A percentile compares a stretch with the other conserved stretches of the same genome.
Conservation (phyloP, 306 rosid genomes). For the Carpinus viminea region DNA sequence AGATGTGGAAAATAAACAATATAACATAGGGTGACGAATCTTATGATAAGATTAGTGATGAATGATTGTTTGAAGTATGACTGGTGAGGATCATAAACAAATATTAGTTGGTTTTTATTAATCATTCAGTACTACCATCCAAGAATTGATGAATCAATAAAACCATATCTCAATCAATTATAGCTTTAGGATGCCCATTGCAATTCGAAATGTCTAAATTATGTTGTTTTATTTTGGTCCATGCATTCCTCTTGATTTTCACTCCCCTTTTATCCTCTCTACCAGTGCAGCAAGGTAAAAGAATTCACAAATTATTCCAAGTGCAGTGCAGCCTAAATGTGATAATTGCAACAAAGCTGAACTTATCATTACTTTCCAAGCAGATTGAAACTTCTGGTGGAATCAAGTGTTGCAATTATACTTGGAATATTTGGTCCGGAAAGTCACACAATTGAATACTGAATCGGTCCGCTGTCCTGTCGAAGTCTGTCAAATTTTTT, state of each 20-base stretch:
- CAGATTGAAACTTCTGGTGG: neutral
- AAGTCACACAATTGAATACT: neutral
- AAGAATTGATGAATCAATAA: too few relatives aligned
- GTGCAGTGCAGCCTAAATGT: neutral
- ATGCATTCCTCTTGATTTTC: neutral
- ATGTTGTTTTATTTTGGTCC: neutral
- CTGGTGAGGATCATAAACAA: neutral
- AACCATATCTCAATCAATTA: neutral
- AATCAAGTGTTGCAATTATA: neutral
- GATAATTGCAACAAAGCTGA: neutral
- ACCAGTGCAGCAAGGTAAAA: neutral
- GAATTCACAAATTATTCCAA: constrained; percentile 3
- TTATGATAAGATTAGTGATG: neutral
- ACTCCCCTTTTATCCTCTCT: neutral
- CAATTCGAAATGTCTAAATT: neutral
- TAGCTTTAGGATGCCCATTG: neutral
- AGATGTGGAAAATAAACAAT: constrained; percentile 10
- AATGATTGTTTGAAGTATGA: neutral
- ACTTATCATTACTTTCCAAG: neutral
- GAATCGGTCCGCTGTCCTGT: neutral
- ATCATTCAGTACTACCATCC: too few relatives aligned
- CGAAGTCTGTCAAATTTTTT: neutral
- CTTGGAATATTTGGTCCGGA: neutral
- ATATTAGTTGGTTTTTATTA: neutral
- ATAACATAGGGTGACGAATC: neutral